These are phyloP conservation scores for Myriosclerotinia scirpicola DNA, from an alignment of 2,329 filamentous ascomycete genomes.

Conservation along the genomic window DNA sequence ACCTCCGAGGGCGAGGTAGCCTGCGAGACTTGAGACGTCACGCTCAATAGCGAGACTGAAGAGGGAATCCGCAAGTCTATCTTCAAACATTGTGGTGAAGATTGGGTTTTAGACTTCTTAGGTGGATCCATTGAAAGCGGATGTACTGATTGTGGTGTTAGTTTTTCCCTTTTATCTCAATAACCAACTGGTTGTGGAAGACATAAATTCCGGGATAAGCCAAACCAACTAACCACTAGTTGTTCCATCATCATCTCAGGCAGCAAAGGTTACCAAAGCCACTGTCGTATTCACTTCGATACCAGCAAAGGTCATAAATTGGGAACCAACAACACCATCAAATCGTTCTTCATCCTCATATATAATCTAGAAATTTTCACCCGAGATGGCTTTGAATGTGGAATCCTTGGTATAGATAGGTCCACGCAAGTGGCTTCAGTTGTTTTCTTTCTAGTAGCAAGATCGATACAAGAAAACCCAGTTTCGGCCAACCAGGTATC, in stretches of 20 bases:
- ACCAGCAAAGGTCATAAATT: constrained; percentile 48
- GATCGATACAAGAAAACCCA: constrained; percentile 43
- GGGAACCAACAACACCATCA: constrained; percentile 43
- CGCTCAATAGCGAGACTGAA: constrained; percentile 51
- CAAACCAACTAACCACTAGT: constrained; percentile 52
- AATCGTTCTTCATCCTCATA: constrained; percentile 48
- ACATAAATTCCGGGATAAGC: constrained; percentile 47
- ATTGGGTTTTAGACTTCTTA: constrained; percentile 48
- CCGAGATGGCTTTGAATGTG: constrained; percentile 43
- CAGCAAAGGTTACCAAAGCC: constrained; percentile 47
- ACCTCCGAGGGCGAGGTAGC: constrained; percentile 51
- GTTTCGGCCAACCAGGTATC: constrained; percentile 48
- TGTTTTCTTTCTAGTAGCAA: constrained; percentile 26
- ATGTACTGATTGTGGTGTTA: constrained; percentile 33
- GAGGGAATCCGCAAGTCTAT: constrained; percentile 46
- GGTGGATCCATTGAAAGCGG: constrained; percentile 28
- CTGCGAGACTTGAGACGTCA: constrained; percentile 40
- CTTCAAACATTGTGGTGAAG: constrained; percentile 49
- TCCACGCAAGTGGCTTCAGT: constrained; percentile 25
- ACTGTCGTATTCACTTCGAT: constrained; percentile 49
- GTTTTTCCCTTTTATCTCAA: neutral
- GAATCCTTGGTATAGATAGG: constrained; percentile 29
- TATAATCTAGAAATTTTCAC: constrained; percentile 46
- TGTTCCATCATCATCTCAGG: constrained; percentile 47
- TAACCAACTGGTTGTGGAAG: neutral